phyloP scores from a whole-genome alignment of 129 eudicot species.

The Tagetes patula region DNA sequence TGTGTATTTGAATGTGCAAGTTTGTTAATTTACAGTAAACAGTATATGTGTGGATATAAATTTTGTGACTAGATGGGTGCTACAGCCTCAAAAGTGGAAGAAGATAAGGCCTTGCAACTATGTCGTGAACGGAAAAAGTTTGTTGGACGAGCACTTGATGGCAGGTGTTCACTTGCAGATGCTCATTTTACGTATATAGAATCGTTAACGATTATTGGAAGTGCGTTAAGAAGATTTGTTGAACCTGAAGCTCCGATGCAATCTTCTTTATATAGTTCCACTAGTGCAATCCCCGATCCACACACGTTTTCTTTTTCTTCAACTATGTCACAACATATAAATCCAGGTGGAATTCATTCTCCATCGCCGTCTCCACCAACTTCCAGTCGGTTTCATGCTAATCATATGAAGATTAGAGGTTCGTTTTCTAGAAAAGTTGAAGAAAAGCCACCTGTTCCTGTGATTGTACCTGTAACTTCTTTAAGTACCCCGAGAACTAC shows the following conservation, averaged over 20 bases:
- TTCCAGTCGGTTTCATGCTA: slow-evolving; percentile 50
- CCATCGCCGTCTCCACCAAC: slow-evolving; percentile 73
- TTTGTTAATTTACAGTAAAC: slow-evolving; percentile 21
- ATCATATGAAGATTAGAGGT: slow-evolving; percentile 72
- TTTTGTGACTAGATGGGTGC: slow-evolving; percentile 62
- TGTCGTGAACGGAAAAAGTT: slow-evolving; percentile 93
- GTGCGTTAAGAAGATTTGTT: slow-evolving; percentile 68
- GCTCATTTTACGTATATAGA: slow-evolving; percentile 80
- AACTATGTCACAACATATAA: slow-evolving; percentile 51
- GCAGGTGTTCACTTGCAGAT: slow-evolving; percentile 87
- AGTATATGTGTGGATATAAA: slow-evolving; percentile 25
- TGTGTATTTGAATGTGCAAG: neutral
- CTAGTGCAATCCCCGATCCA: slow-evolving; percentile 63
- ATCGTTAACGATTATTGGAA: slow-evolving; percentile 58
- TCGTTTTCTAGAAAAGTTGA: slow-evolving; percentile 71
- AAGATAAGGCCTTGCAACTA: slow-evolving; percentile 82
- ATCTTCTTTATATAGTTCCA: slow-evolving; percentile 51
- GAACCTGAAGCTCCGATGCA: slow-evolving; percentile 59
- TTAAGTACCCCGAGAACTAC: slow-evolving; percentile 54
- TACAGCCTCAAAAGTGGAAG: slow-evolving; percentile 74
- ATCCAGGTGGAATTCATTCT: slow-evolving; percentile 43
- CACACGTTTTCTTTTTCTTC: slow-evolving; percentile 57
- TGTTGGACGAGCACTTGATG: slow-evolving; percentile 87
- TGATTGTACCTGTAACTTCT: slow-evolving; percentile 55
- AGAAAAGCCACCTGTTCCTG: slow-evolving; percentile 65